Evolutionary conservation across 2,329 filamentous ascomycete species (phyloP).

Genomic region (Paracamarosporium sp.): DNA sequence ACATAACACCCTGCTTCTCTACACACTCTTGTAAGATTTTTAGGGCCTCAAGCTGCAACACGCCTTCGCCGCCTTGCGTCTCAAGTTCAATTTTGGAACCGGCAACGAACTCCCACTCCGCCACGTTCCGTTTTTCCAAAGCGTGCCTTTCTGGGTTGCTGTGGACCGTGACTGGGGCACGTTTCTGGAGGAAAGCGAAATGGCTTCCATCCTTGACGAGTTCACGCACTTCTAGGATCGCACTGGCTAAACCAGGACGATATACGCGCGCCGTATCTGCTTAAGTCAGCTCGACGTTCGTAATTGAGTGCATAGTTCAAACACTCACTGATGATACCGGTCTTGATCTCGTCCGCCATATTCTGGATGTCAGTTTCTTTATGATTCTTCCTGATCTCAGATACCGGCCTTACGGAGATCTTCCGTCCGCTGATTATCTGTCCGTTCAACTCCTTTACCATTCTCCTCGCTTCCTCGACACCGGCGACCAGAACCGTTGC

Average conservation of each 20-base stretch:
- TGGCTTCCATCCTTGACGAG: not conserved
- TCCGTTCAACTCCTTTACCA: conserved; percentile 13
- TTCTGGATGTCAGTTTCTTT: conserved; percentile 10
- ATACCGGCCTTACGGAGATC: conserved; percentile 8
- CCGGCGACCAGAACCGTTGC: conserved; percentile 10
- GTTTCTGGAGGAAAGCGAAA: conserved; percentile 19
- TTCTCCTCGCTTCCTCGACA: conserved; percentile 11
- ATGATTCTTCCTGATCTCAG: conserved; percentile 4
- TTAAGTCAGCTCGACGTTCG: too few species aligned
- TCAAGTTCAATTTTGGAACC: conserved; percentile 6
- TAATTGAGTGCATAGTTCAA: not conserved
- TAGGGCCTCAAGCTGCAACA: conserved; percentile 14
- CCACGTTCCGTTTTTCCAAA: conserved; percentile 6
- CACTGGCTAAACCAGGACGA: conserved; percentile 5
- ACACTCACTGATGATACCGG: conserved; percentile 16
- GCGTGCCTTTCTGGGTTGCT: conserved; percentile 2
- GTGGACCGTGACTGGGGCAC: conserved; percentile 8
- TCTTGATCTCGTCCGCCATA: conserved; percentile 21
- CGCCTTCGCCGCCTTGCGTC: not conserved
- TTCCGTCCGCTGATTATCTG: conserved; percentile 5
- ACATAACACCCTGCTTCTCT: conserved; percentile 13
- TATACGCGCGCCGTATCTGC: conserved; percentile 17
- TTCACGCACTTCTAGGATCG: conserved; percentile 18
- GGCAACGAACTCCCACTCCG: conserved; percentile 15
- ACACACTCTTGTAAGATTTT: conserved; percentile 13